phyloP scores from a whole-genome alignment of 495 filamentous ascomycete genomes.

The Halenospora varia region DNA sequence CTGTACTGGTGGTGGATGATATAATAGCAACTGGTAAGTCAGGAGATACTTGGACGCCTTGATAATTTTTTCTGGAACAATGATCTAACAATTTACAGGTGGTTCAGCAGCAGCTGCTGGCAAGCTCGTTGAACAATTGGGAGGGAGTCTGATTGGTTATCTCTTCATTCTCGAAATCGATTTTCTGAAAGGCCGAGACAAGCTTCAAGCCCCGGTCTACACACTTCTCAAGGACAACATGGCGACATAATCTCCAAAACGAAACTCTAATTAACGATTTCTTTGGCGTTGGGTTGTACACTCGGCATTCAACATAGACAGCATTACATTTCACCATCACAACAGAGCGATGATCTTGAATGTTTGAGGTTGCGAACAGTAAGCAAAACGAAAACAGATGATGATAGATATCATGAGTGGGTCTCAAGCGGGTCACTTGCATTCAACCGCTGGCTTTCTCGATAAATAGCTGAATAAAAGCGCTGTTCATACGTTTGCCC shows the following conservation, averaged over 20 bases:
- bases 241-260: conserved; percentile 1
- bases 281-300: conserved; percentile 17
- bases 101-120: conserved; percentile 89
- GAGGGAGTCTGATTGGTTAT: conserved; percentile 81
- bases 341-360: background rate
- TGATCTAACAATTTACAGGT: too few relatives aligned
- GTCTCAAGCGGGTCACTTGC: conserved; percentile 7
- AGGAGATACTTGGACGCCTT: background rate
- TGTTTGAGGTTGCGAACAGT: background rate
- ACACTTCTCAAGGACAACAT: conserved; percentile 58
- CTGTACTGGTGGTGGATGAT: conserved; percentile 90
- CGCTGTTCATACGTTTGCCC: background rate
- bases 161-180: conserved; percentile 95
- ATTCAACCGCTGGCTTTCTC: conserved; percentile 13
- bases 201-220: conserved; percentile 77
- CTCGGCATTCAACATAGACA: conserved; percentile 24
- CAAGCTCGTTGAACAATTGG: conserved; percentile 76
- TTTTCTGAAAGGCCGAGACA: conserved; percentile 86
- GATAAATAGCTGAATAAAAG: conserved; percentile 1
- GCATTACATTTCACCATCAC: conserved; percentile 17
- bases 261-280: background rate
- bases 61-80: background rate
- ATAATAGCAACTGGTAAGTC: conserved; percentile 93
- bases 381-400: background rate
- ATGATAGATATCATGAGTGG: conserved; percentile 1